Conservation (phyloP, 2,329 filamentous ascomycete species). For the Nannizziopsis barbatae region DNA sequence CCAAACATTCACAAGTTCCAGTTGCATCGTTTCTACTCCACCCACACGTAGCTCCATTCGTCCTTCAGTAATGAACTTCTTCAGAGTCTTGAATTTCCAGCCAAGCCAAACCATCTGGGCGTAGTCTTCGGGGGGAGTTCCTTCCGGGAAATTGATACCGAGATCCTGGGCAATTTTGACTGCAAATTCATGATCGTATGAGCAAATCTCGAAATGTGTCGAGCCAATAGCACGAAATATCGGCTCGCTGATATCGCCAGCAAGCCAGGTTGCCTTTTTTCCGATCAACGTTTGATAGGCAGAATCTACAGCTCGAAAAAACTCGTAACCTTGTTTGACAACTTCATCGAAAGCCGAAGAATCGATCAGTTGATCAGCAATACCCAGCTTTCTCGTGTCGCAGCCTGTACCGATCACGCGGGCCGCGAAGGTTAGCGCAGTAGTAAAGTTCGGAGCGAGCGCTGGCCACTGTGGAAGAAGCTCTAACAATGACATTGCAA, state of each 20-base stretch:
- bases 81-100: constrained; percentile 60
- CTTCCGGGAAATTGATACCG: constrained; percentile 26
- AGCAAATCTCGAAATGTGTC: constrained; percentile 24
- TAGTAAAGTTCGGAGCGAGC: constrained; percentile 19
- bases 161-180: constrained; percentile 28
- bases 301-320: constrained; percentile 26
- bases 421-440: constrained; percentile 20
- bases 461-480: constrained; percentile 24
- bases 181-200: constrained; percentile 24
- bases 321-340: constrained; percentile 21
- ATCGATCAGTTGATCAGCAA: constrained; percentile 18
- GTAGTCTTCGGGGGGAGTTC: constrained; percentile 20
- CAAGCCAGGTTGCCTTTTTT: constrained; percentile 35
- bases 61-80: constrained; percentile 64
- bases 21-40: constrained; percentile 64
- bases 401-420: constrained; percentile 24
- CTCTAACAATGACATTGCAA: constrained; percentile 21
- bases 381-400: constrained; percentile 20
- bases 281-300: constrained; percentile 31
- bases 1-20: constrained; percentile 57
- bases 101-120: constrained; percentile 34
- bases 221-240: constrained; percentile 27
- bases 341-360: constrained; percentile 16
- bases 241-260: constrained; percentile 31
- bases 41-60: constrained; percentile 83